Base-by-base conservation (phyloP, 495 filamentous ascomycete species). In the Annulohypoxylon moriforme region DNA sequence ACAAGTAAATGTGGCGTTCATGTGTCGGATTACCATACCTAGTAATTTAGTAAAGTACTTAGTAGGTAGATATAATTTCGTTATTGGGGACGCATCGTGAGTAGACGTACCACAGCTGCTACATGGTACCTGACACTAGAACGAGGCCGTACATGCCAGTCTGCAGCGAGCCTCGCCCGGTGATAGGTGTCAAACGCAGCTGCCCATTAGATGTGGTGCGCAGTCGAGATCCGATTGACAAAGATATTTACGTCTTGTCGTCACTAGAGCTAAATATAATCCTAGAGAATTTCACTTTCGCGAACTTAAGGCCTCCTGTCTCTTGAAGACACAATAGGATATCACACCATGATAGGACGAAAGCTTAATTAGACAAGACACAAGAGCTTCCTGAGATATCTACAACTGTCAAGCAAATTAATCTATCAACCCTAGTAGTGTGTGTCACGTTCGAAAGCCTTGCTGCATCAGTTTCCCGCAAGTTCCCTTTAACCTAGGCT, bases 151-250 rank as follows among this genome's bases (percentile, higher is more conserved):
- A 67, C 71, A 44, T 59, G 46, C 65, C 25, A 25, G 64, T 52
- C 58, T 74, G 72, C 68, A 67, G 42, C 27, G 36, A 68, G 68
- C 68, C 67, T 68, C 61, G 57, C 60, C 29, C 36, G 47, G 60
- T 57, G 50, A 52, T 53, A 75, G 63, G 72, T 75, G 62, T 20
- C 61, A 67, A 27, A 75, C 72, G 79, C 75, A 61, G 52, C 61
- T 62, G 77, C 27, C 78, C 78, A 75, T 66, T 66, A 53, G 52
- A 50, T 58, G 74, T 44, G 76, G 73, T 74, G 44, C 40, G 60
- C 67, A 73, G 75, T 78, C 69, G 60, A 78, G 62, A 60, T 49
- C 13, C 4, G 14, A 14, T 38, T 34, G 49, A 10, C 31, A 25
- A 44, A 22, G 9, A 18, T 31, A n/a, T 40, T n/a, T 49, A 50